Base-by-base conservation (phyloP, 306 rosid species). In the Delonix regia region DNA sequence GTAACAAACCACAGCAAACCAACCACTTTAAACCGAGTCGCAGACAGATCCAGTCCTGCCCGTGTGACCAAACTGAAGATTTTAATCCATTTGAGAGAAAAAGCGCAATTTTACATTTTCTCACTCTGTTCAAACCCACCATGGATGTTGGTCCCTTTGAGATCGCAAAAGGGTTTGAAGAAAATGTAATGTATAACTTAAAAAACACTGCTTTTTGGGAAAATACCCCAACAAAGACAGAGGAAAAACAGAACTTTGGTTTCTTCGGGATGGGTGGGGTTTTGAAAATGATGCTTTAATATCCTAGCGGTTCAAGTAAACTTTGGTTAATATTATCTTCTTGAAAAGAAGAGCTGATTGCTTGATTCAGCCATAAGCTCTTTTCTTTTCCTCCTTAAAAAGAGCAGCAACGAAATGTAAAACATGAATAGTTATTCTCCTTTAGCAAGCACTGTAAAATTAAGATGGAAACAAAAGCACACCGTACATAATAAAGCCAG, bases 311-410 rank as follows among this genome's bases (percentile, higher is more conserved):
- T 56, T 63, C 39, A 65, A 68, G 45, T 52, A 71, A 63, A 55
- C 64, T 79, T 78, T 75, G 66, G 51, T 33, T 76, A 33, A 49
- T 24, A 51, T 7, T 36, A 64, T 38, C 68, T 78, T 78, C 92
- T 86, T 87, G 14, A 89, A 92, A 89, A 92, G 93, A 87, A 90
- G 92, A 73, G 93, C 87, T 75, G 66, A 52, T 64, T 76, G 76
- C 13, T 38, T 70, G 86, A 79, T 81, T 41, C 65, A 78, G 72
- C 82, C 72, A 10, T 49, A 67, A 74, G 63, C 65, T 42, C 75
- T 81, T 87, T 84, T 65, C 73, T 62, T 63, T 62, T 63, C 62
- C 71, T 47, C 39, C 77, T 78, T 83, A 41, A 79, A 85, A 85
- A 84, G 27, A 51, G 80, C 64, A 75, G 81, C 63, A 62, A 71